These are phyloP conservation scores for Aquilaria yunnanensis DNA, from an alignment of 345 rosid species.

Conservation along the genomic window DNA sequence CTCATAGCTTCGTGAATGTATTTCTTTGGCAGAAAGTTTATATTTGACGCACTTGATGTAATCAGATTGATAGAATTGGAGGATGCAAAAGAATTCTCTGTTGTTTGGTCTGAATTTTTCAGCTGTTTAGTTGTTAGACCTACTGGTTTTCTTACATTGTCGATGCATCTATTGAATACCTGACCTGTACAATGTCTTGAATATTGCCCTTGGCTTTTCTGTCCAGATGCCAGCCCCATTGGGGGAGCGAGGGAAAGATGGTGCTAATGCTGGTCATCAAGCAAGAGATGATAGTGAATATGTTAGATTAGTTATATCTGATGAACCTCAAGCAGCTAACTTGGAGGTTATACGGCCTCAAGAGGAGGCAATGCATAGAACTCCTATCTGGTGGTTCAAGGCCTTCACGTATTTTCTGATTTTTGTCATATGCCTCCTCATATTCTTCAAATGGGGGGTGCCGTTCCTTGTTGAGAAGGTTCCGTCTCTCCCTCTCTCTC, in stretches of 20 bases:
- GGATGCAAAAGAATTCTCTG: no score
- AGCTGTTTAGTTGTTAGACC: no score
- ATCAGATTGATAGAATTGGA: no score
- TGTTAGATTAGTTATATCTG: conserved; percentile 60
- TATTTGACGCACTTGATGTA: no score
- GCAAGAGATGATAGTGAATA: conserved; percentile 60
- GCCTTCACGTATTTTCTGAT: conserved; percentile 27
- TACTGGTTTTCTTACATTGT: no score
- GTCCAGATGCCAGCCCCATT: conserved; percentile 32
- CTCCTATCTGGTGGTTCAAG: conserved; percentile 64
- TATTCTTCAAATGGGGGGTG: conserved; percentile 75
- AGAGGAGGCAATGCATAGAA: conserved; percentile 15
- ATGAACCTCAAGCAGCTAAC: conserved; percentile 30
- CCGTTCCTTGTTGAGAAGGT: conserved; percentile 82
- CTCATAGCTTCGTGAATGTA: no score
- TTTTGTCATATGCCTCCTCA: conserved; percentile 23
- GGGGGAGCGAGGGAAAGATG: conserved; percentile 25
- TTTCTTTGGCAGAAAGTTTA: no score
- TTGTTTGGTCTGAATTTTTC: no score
- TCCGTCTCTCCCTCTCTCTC: neutral
- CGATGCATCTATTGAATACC: no score
- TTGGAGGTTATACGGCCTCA: conserved; percentile 25
- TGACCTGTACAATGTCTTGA: no score
- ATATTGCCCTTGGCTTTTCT: no score
- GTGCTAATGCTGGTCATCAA: conserved; percentile 15